These are phyloP conservation scores for Zasmidium angulare DNA, from an alignment of 2,329 filamentous ascomycete species.

Conservation along the genomic window DNA sequence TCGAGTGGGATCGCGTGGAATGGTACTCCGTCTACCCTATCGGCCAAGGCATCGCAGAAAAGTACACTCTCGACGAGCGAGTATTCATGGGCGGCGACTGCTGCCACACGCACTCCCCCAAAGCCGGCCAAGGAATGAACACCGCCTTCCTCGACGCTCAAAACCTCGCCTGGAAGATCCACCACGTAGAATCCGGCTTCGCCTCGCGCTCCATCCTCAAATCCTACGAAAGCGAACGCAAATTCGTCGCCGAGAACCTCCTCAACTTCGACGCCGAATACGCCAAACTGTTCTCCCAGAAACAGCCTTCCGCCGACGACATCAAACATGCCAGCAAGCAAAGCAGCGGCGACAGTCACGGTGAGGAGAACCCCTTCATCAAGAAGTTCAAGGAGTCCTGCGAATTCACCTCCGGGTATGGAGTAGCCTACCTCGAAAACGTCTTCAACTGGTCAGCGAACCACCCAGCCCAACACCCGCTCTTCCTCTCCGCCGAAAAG, in stretches of 20 bases:
- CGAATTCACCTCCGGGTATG: conserved; percentile 90
- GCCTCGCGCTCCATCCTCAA: conserved; percentile 71
- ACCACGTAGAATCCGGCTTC: conserved; percentile 82
- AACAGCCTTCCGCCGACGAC: conserved; percentile 70
- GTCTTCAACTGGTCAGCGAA: conserved; percentile 76
- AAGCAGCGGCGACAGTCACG: conserved; percentile 30
- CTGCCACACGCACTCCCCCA: conserved; percentile 64
- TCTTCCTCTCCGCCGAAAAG: conserved; percentile 62
- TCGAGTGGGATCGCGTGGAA: conserved; percentile 64
- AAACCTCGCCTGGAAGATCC: conserved; percentile 95
- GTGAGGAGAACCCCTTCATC: conserved; percentile 73
- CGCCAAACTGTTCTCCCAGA: conserved; percentile 82
- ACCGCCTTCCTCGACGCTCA: conserved; percentile 65
- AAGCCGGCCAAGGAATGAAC: conserved; percentile 66
- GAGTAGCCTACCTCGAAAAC: conserved; percentile 81
- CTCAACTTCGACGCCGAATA: conserved; percentile 87
- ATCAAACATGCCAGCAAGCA: conserved; percentile 67
- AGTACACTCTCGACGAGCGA: conserved; percentile 63
- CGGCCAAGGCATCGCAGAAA: conserved; percentile 64
- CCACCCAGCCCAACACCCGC: conserved; percentile 68
- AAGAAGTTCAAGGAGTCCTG: conserved; percentile 88
- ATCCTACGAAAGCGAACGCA: conserved; percentile 85
- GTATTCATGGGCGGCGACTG: conserved; percentile 66
- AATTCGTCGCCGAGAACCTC: conserved; percentile 78
- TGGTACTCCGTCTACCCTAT: conserved; percentile 68